phyloP scores from a whole-genome alignment of 352 stramenopile species.

The Pythium grandisporangium region DNA sequence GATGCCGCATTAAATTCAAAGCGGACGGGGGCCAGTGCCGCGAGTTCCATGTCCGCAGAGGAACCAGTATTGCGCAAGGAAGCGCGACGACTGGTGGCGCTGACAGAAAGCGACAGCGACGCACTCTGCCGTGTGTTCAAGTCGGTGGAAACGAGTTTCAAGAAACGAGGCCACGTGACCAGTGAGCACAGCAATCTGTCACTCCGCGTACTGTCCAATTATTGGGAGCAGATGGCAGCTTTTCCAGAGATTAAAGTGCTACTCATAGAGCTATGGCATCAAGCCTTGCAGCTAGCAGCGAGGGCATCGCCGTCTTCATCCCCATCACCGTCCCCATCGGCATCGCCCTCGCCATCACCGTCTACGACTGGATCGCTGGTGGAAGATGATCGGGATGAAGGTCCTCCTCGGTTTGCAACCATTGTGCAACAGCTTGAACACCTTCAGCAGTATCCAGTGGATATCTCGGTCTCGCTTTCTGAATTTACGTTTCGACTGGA shows the following conservation, averaged over 20 bases:
- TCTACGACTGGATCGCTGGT: constrained; percentile 4
- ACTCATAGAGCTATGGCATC: constrained; percentile 39
- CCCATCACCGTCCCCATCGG: constrained; percentile 2
- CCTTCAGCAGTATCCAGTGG: constrained; percentile 58
- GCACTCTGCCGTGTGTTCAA: constrained; percentile 40
- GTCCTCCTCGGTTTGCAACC: constrained; percentile 18
- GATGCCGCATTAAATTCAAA: constrained; percentile 31
- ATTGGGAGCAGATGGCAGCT: constrained; percentile 50
- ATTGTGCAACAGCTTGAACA: constrained; percentile 41
- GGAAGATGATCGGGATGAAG: no score
- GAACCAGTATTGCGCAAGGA: constrained; percentile 26
- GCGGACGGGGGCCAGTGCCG: constrained; percentile 7
- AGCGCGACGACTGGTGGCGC: constrained; percentile 32
- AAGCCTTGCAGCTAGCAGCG: constrained; percentile 31
- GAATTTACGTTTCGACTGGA: constrained; percentile 60
- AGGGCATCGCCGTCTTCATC: not conserved
- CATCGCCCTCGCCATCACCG: constrained; percentile 20
- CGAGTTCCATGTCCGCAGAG: not conserved
- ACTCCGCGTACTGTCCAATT: constrained; percentile 53
- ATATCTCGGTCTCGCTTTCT: constrained; percentile 55
- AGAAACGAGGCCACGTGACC: constrained; percentile 43
- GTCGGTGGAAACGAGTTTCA: constrained; percentile 32
- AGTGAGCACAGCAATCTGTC: constrained; percentile 35
- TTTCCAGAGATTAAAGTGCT: constrained; percentile 35
- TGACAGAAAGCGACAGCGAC: constrained; percentile 38